These are phyloP conservation scores for Bretschneidera sinensis DNA, from an alignment of 345 rosid species.

Conservation along the genomic window DNA sequence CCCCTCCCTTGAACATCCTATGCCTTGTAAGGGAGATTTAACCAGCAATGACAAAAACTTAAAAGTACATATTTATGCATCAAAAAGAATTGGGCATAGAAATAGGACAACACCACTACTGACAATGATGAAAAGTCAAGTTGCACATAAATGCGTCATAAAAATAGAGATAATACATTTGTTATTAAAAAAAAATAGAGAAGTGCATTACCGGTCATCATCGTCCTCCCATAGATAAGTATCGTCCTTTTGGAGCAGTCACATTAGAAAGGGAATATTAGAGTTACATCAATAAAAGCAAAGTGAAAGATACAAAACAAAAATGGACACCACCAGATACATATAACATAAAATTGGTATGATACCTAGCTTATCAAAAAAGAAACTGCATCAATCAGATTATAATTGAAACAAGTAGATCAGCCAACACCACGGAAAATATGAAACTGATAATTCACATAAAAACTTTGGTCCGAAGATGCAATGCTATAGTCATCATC, in stretches of 20 bases:
- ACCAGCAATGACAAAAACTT: no score
- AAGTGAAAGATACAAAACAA: background rate
- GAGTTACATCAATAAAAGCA: background rate
- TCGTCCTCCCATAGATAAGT: constrained; percentile 96
- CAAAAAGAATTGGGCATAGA: no score
- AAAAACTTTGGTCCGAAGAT: no score
- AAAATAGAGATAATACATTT: no score
- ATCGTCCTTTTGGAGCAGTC: constrained; percentile 56
- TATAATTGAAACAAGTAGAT: no score
- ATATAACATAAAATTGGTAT: no score
- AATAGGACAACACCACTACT: background rate
- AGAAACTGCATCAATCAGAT: no score
- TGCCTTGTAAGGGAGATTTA: no score
- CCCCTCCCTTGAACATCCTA: no score
- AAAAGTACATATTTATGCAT: background rate
- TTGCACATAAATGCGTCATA: background rate
- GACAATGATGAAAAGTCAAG: background rate
- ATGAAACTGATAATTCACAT: background rate
- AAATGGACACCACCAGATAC: background rate
- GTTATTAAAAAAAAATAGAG: no score
- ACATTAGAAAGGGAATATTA: background rate
- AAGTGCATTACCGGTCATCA: constrained; percentile 76
- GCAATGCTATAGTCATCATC: background rate
- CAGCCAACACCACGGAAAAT: no score
- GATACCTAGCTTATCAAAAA: no score